These are phyloP conservation scores for Neofusicoccum ribis DNA, from an alignment of 2,329 filamentous ascomycete genomes.

Conservation along the genomic window DNA sequence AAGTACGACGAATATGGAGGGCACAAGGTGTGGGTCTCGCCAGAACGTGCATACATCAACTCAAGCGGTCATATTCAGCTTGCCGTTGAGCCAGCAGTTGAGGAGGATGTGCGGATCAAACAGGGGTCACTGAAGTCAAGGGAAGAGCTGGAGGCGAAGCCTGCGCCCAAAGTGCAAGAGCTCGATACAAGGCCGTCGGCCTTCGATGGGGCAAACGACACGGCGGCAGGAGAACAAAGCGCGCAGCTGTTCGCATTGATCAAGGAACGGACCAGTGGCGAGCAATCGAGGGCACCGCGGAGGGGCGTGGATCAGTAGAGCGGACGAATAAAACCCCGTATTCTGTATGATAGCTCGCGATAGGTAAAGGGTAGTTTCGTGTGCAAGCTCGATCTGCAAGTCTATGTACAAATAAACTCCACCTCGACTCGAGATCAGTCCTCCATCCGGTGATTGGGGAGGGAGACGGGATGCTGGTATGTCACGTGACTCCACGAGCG, in stretches of 20 bases:
- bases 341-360: neutral
- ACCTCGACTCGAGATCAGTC: too few relatives aligned
- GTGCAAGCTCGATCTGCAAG: too few relatives aligned
- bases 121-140: slow-evolving; percentile 4
- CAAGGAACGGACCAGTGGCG: neutral
- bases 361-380: neutral
- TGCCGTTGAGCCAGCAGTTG: neutral
- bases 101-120: slow-evolving; percentile 13
- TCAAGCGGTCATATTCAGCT: slow-evolving; percentile 47
- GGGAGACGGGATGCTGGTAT: too few relatives aligned
- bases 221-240: neutral
- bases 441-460: too few relatives aligned
- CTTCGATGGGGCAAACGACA: neutral
- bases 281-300: neutral
- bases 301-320: slow-evolving; percentile 4
- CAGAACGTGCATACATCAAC: slow-evolving; percentile 48
- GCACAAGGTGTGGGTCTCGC: slow-evolving; percentile 54
- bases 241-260: neutral
- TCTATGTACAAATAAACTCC: neutral
- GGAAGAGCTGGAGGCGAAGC: neutral
- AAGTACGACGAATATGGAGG: slow-evolving; percentile 51
- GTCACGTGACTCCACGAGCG: neutral
- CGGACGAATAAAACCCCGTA: neutral
- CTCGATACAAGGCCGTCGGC: neutral
- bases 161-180: neutral